A percentile compares a stretch with the other conserved stretches of the same genome.
phyloP scores from a whole-genome alignment of 768 basidiomycete species.

The Hygrocybe punicea region DNA sequence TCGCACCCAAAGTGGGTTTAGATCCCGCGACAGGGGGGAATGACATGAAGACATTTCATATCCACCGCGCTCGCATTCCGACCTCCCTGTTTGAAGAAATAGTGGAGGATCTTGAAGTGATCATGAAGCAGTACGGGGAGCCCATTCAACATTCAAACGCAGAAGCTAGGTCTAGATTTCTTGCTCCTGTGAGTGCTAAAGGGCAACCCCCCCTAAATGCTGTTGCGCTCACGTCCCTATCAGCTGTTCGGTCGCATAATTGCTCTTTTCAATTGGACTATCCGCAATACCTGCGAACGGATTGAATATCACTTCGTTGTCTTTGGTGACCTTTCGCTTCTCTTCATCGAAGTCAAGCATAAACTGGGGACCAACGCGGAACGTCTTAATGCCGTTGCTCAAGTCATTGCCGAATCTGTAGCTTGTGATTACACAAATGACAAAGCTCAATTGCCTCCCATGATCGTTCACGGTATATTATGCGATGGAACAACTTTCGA shows the following conservation, averaged over 20 bases:
- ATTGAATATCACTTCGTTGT: neutral
- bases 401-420: neutral
- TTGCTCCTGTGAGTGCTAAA: neutral
- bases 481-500: neutral
- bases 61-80: conserved; percentile 14
- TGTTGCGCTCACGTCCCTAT: neutral
- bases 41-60: conserved; percentile 4
- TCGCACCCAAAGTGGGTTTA: conserved; percentile 9
- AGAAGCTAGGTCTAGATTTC: neutral
- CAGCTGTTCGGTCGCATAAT: conserved; percentile 3
- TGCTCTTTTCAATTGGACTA: neutral
- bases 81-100: conserved; percentile 11
- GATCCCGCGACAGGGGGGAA: conserved; percentile 1
- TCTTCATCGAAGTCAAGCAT: neutral
- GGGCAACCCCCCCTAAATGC: neutral
- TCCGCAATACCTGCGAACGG: neutral
- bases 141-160: too few relatives aligned
- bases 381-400: conserved; percentile 1
- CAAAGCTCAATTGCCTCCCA: neutral
- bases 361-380: neutral
- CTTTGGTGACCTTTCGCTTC: neutral
- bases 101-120: conserved; percentile 7
- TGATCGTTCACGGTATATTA: neutral
- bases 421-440: neutral
- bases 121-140: conserved; percentile 4